These are phyloP conservation scores for Blastomyces gilchristii DNA, from an alignment of 2,329 filamentous ascomycete species.

Conservation along the genomic window DNA sequence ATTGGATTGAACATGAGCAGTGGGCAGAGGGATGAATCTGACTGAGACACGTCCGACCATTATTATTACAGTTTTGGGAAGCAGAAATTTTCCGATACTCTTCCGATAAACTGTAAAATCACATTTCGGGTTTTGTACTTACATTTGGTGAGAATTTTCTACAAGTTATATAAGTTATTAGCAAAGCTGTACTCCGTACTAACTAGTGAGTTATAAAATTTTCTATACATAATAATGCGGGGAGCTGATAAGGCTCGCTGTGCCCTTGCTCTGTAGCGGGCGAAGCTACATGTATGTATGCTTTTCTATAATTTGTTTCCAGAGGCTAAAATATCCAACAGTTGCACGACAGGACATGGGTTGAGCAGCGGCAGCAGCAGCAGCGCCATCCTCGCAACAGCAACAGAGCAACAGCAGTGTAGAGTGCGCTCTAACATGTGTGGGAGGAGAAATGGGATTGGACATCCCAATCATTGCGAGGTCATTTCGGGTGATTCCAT, in stretches of 20 bases:
- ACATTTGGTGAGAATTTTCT: too few relatives aligned
- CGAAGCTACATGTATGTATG: neutral
- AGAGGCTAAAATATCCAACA: neutral
- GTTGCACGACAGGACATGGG: neutral
- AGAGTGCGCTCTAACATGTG: neutral
- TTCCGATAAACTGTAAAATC: neutral
- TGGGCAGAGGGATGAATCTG: neutral
- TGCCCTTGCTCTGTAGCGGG: neutral
- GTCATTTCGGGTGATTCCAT: neutral
- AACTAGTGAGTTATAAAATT: too few relatives aligned
- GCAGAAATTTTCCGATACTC: neutral
- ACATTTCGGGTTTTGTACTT: too few relatives aligned
- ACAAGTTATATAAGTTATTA: too few relatives aligned
- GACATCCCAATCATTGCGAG: neutral
- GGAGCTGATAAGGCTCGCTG: neutral
- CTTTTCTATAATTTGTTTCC: neutral
- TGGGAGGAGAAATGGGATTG: neutral
- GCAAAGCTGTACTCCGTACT: too few relatives aligned
- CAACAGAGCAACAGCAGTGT: neutral
- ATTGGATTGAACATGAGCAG: neutral
- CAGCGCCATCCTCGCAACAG: neutral
- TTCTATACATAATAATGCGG: neutral
- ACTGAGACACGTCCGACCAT: neutral
- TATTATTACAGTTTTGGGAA: neutral
- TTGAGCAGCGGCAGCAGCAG: neutral